Base-by-base conservation (phyloP, 148 eudicot species). In the Tetragonia tetragonoides region DNA sequence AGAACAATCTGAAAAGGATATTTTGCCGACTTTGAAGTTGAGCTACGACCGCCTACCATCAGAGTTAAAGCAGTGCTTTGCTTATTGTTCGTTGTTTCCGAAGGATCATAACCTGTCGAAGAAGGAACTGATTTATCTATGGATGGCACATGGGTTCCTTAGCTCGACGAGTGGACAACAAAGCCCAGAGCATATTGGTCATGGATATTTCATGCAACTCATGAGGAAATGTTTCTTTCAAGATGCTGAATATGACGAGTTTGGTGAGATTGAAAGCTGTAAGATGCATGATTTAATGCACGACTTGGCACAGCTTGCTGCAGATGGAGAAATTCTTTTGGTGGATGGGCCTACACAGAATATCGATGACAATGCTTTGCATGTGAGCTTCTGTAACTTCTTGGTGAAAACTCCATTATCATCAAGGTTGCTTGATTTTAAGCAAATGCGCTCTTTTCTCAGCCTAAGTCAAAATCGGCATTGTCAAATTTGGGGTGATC, bases 21-120 rank as follows among this genome's bases (percentile, higher is more conserved):
- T 40, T 56, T 56, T 56, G 42, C 15, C 18, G 10, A 67, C 34
- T 17, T 67, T 67, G 70, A 37, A 67, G 46, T 10, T 53, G 12
- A 40, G 46, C 42, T 28, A 37, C 54, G 40, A 72, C 42, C 38
- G 47, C 23, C 60, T 75, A 10, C 44, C 78, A 24, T 14, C 42
- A 1, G 2, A 17, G 0, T 44, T 75, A 18, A 75, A 75, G 59
- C 57, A 24, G n/a, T 75, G 78, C 3, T 62, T 75, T 64, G 56
- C 69, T 9, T 75, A 75, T 64, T 75, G 77, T 62, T 75, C 77
- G 6, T 62, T 75, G 34, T 75, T 61, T 60, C 77, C 68, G 3
- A 60, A 60, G 47, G 70, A 46, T 24, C 3, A 42, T 46, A 3
- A 0, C 10, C 46, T 75, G 5, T 24, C 10, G 5, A 75, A 75